Evolutionary conservation across 108 stramenopile species (phyloP).

Genomic region (Stephanodiscus minutulus): DNA sequence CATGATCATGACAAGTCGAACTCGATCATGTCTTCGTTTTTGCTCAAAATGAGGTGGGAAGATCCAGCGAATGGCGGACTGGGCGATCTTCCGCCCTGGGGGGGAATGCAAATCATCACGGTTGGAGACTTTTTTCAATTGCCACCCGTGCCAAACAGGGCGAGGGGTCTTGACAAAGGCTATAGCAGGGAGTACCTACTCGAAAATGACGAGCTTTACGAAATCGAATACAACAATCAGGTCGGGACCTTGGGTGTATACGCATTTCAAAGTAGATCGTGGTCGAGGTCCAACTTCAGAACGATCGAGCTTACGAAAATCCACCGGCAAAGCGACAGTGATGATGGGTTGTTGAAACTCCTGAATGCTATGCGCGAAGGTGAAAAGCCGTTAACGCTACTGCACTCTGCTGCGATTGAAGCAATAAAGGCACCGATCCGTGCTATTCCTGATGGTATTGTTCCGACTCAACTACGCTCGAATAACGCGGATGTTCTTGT

Average conservation of each 20-base stretch:
- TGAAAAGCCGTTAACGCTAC: not conserved
- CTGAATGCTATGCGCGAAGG: conserved; percentile 56
- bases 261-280: conserved; percentile 50
- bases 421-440: conserved; percentile 20
- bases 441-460: conserved; percentile 39
- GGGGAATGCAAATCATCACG: conserved; percentile 75
- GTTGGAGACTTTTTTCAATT: conserved; percentile 86
- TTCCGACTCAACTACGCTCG: conserved; percentile 60
- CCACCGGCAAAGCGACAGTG: conserved; percentile 48
- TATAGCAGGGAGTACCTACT: not conserved
- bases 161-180: conserved; percentile 2
- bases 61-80: conserved; percentile 14
- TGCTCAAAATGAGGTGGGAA: conserved; percentile 45
- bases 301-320: conserved; percentile 38
- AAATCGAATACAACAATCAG: conserved; percentile 24
- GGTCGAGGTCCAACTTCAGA: conserved; percentile 13
- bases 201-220: conserved; percentile 18
- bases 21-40: conserved; percentile 1
- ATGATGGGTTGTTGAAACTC: conserved; percentile 51
- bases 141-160: conserved; percentile 55
- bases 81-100: conserved; percentile 58
- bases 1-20: not conserved
- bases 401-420: conserved; percentile 2
- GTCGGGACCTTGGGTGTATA: conserved; percentile 47
- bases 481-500: conserved; percentile 50